phyloP scores from a whole-genome alignment of 2,329 filamentous ascomycete species.

The Zelopaecilomyces penicillatus region DNA sequence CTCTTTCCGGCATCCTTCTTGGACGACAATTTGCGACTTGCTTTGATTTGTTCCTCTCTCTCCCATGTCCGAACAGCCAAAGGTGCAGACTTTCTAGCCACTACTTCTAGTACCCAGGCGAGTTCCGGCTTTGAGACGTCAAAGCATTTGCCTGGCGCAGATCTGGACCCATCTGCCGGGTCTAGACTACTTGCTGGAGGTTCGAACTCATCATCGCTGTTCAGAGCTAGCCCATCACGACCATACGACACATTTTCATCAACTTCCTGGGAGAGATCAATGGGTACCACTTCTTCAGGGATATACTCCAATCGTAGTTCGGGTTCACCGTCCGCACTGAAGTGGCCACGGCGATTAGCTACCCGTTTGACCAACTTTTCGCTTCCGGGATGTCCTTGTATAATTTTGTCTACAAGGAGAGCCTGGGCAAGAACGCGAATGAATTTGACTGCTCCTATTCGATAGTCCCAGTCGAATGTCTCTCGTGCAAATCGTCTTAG shows the following conservation, averaged over 20 bases:
- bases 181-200: conserved; percentile 26
- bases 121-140: conserved; percentile 56
- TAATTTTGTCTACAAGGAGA: conserved; percentile 56
- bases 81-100: conserved; percentile 20
- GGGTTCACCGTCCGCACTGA: conserved; percentile 62
- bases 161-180: conserved; percentile 4
- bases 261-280: conserved; percentile 67
- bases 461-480: conserved; percentile 78
- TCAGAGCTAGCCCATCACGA: conserved; percentile 49
- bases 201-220: conserved; percentile 57
- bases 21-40: conserved; percentile 14
- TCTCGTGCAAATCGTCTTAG: conserved; percentile 69
- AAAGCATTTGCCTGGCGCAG: conserved; percentile 36
- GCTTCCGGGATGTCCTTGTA: conserved; percentile 10
- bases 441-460: conserved; percentile 74
- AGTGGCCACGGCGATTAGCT: conserved; percentile 59
- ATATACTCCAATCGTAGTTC: conserved; percentile 74
- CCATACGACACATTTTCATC: conserved; percentile 48
- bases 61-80: conserved; percentile 20
- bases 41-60: conserved; percentile 13
- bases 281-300: conserved; percentile 66
- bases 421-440: conserved; percentile 71
- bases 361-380: conserved; percentile 55
- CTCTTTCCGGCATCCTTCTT: conserved; percentile 15
- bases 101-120: conserved; percentile 30